These are phyloP conservation scores for Staphylotrichum longicolle DNA, from an alignment of 495 filamentous ascomycete species.

Conservation along the genomic window DNA sequence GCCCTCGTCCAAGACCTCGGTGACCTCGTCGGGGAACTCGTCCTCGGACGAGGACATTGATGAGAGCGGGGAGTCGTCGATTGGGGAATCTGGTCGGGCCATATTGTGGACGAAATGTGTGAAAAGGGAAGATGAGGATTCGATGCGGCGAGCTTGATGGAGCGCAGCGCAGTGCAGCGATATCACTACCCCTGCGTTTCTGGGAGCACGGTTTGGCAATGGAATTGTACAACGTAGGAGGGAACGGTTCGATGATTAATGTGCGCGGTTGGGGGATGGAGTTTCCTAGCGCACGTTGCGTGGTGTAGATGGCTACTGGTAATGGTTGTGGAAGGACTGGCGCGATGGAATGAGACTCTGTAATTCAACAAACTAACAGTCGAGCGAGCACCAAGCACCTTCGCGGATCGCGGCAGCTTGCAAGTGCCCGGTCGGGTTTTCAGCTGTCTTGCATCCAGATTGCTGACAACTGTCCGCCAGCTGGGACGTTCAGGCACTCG, in stretches of 20 bases:
- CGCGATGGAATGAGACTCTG: too few relatives aligned
- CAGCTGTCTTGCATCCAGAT: background rate
- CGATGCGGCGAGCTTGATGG: background rate
- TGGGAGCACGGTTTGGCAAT: too few relatives aligned
- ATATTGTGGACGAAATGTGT: constrained; percentile 21
- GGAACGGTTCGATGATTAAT: too few relatives aligned
- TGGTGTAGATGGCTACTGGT: too few relatives aligned
- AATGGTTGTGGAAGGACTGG: too few relatives aligned
- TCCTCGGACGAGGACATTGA: constrained; percentile 49
- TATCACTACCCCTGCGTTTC: background rate
- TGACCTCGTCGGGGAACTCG: constrained; percentile 46
- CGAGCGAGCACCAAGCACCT: background rate
- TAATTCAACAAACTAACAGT: too few relatives aligned
- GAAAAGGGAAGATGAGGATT: background rate
- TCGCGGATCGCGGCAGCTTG: constrained; percentile 3
- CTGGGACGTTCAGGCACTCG: background rate
- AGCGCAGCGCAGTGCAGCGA: background rate
- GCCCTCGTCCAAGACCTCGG: constrained; percentile 38
- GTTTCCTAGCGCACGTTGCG: too few relatives aligned
- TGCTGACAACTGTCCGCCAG: constrained; percentile 13
- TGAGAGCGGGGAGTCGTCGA: constrained; percentile 39
- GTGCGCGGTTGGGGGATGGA: too few relatives aligned
- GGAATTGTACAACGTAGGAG: too few relatives aligned
- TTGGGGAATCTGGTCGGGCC: constrained; percentile 33
- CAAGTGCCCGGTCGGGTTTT: background rate